phyloP scores from a whole-genome alignment of 352 stramenopile species.

The Globisporangium cystogenes region DNA sequence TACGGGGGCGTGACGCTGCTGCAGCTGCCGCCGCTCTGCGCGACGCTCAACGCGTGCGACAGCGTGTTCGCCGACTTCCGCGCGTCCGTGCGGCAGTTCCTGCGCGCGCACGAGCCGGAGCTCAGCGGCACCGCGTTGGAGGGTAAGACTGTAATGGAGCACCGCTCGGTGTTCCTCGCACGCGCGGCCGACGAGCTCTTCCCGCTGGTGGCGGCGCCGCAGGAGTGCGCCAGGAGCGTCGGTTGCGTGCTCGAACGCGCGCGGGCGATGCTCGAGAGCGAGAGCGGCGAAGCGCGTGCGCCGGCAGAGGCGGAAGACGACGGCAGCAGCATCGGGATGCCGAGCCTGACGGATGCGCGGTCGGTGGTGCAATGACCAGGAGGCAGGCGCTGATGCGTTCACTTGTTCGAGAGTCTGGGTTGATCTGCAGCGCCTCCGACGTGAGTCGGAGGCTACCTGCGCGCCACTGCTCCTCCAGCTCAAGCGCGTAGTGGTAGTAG shows the following conservation, averaged over 20 bases:
- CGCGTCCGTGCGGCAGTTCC: constrained; percentile 7
- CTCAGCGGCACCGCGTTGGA: background rate
- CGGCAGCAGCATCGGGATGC: too few species aligned
- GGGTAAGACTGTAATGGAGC: constrained; percentile 11
- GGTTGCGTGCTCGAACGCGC: background rate
- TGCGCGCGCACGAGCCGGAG: constrained; percentile 6
- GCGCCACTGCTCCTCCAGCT: background rate
- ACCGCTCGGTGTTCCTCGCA: constrained; percentile 12
- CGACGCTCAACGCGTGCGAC: constrained; percentile 10
- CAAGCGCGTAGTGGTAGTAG: background rate
- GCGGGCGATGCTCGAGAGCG: constrained; percentile 4
- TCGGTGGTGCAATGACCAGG: too few species aligned
- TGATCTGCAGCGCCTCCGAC: too few species aligned
- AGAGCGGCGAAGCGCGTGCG: background rate
- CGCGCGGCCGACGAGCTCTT: constrained; percentile 9
- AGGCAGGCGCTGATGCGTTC: too few species aligned
- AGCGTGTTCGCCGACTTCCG: constrained; percentile 9
- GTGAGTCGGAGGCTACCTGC: too few species aligned
- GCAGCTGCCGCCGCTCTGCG: background rate
- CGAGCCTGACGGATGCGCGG: too few species aligned
- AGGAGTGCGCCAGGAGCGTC: constrained; percentile 11
- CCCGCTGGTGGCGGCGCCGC: background rate
- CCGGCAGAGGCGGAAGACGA: background rate
- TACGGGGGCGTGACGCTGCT: constrained; percentile 9
- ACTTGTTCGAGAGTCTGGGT: too few species aligned